Percentiles rank a stretch among this genome's conserved stretches.
Evolutionary conservation across 257 asterid genomes (phyloP).

Genomic region (Echium plantagineum): DNA sequence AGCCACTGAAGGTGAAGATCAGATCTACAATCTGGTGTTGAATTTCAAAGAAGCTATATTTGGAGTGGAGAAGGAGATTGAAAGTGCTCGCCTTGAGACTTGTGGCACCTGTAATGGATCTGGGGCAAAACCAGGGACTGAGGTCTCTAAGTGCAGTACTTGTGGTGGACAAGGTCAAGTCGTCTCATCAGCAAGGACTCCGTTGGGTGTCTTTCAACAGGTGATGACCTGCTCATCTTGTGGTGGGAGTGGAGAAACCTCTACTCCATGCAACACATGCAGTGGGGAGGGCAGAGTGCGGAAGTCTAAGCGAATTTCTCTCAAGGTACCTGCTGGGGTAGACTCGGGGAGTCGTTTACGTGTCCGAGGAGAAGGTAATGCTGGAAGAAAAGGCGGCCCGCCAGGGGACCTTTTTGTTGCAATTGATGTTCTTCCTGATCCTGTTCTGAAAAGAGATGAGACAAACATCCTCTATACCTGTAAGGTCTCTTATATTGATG

Average conservation of each 20-base stretch:
- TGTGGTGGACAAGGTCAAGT: conserved; percentile 98
- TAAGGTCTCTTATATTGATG: conserved; percentile 78
- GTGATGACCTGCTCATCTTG: conserved; percentile 82
- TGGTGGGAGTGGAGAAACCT: conserved; percentile 64
- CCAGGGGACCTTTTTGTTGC: conserved; percentile 82
- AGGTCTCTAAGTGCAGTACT: conserved; percentile 49
- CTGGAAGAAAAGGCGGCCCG: conserved; percentile 81
- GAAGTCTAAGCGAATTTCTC: conserved; percentile 81
- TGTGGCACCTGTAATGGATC: conserved; percentile 86
- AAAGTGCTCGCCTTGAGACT: conserved; percentile 74
- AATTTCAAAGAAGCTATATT: conserved; percentile 94
- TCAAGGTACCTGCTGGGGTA: conserved; percentile 90
- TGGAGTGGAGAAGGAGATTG: conserved; percentile 88
- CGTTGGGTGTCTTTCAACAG: conserved; percentile 94
- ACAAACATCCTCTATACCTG: conserved; percentile 74
- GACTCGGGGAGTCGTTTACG: conserved; percentile 78
- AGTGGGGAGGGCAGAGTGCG: conserved; percentile 68
- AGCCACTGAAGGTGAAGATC: conserved; percentile 93
- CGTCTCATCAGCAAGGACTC: conserved; percentile 74
- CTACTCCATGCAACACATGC: conserved; percentile 82
- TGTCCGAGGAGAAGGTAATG: conserved; percentile 86
- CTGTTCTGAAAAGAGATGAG: conserved; percentile 69
- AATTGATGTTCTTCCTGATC: conserved; percentile 65
- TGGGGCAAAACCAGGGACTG: conserved; percentile 90
- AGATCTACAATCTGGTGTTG: conserved; percentile 53